Conservation (phyloP, 2,329 filamentous ascomycete species). For the Penicillium expansum region DNA sequence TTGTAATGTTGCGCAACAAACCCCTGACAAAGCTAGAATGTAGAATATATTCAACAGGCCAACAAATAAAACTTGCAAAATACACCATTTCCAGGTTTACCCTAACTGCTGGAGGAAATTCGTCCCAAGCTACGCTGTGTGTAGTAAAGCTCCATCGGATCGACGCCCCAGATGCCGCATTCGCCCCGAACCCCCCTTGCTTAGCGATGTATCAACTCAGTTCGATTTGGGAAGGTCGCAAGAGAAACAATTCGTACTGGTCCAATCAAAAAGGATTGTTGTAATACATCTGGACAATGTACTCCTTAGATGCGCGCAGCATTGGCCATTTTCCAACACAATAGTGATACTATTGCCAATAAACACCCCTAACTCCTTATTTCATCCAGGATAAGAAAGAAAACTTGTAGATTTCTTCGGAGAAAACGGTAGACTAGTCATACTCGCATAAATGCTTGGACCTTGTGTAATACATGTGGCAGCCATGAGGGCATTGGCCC, state of each 20-base stretch:
- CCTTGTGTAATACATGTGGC: slow-evolving; percentile 20
- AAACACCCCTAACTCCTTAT: slow-evolving; percentile 5
- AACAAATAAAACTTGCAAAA: not conserved
- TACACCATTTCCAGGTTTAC: not conserved
- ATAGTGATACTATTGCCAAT: slow-evolving; percentile 12
- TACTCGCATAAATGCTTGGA: slow-evolving; percentile 6
- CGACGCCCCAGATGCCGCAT: not conserved
- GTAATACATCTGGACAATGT: not conserved
- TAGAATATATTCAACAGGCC: not conserved
- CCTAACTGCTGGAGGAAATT: not conserved
- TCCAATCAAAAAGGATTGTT: not conserved
- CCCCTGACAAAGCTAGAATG: slow-evolving; percentile 3
- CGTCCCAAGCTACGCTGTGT: not conserved
- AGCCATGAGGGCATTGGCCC: slow-evolving; percentile 23
- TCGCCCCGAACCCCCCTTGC: slow-evolving; percentile 14
- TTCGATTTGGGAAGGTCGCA: slow-evolving; percentile 7
- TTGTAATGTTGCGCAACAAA: slow-evolving; percentile 7
- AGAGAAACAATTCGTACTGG: not conserved
- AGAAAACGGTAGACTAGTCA: not conserved
- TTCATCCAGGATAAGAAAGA: not conserved
- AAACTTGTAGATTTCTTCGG: not conserved
- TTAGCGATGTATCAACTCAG: slow-evolving; percentile 11
- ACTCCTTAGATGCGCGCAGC: not conserved
- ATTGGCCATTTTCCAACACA: not conserved
- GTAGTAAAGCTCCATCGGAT: not conserved